A percentile compares a stretch with the other conserved stretches of the same genome.
Evolutionary conservation across 2,329 filamentous ascomycete species (phyloP).

Genomic region (Hypoxylon sp.): DNA sequence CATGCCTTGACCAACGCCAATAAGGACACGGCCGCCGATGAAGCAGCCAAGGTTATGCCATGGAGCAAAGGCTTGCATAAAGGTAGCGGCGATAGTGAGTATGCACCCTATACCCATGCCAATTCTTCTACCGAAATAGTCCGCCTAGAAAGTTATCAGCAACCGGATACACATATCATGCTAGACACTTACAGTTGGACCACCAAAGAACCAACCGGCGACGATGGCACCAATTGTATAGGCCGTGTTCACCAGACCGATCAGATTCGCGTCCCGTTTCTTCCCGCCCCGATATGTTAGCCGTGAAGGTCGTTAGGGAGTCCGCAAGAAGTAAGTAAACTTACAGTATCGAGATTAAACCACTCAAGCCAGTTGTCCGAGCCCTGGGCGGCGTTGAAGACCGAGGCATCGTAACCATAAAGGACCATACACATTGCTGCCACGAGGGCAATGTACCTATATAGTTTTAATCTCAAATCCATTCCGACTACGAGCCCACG

Average conservation of each 20-base stretch:
- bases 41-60: slow-evolving; percentile 74
- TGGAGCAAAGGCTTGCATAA: slow-evolving; percentile 77
- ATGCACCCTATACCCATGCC: slow-evolving; percentile 77
- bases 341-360: slow-evolving; percentile 66
- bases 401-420: slow-evolving; percentile 81
- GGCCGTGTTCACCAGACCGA: slow-evolving; percentile 73
- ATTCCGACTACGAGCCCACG: slow-evolving; percentile 7
- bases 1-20: slow-evolving; percentile 79
- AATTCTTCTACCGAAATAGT: slow-evolving; percentile 72
- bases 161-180: neutral
- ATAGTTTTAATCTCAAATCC: slow-evolving; percentile 14
- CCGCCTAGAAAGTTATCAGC: slow-evolving; percentile 57
- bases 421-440: slow-evolving; percentile 82
- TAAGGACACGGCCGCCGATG: slow-evolving; percentile 76
- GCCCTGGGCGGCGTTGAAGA: slow-evolving; percentile 80
- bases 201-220: slow-evolving; percentile 78
- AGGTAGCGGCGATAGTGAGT: slow-evolving; percentile 76
- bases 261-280: slow-evolving; percentile 61
- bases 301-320: neutral
- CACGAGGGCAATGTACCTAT: slow-evolving; percentile 77
- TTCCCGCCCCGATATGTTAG: slow-evolving; percentile 35
- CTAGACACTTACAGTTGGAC: slow-evolving; percentile 64
- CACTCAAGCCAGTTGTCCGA: slow-evolving; percentile 76
- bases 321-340: slow-evolving; percentile 25
- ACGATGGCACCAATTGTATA: slow-evolving; percentile 80